Conservation (phyloP, 306 rosid genomes). For the Delonix regia region DNA sequence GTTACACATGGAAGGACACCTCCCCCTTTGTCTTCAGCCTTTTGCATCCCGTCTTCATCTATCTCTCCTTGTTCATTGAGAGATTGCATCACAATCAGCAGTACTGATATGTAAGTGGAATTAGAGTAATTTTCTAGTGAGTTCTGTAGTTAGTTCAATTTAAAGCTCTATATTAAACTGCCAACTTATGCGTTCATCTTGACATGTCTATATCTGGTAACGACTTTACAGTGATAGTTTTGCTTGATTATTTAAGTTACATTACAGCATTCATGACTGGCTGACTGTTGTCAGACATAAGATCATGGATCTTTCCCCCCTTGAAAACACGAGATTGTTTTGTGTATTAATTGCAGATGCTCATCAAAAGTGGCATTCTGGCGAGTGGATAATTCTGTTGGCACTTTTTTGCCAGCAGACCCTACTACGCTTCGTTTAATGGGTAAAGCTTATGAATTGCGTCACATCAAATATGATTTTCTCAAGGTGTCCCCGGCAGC, state of each 20-base stretch:
- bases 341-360: slow-evolving; percentile 56
- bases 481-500: slow-evolving; percentile 52
- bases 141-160: slow-evolving; percentile 13
- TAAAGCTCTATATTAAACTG: slow-evolving; percentile 18
- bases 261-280: not conserved
- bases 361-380: slow-evolving; percentile 67
- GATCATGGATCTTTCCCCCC: slow-evolving; percentile 18
- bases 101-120: slow-evolving; percentile 62
- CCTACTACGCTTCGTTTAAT: slow-evolving; percentile 51
- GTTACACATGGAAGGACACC: slow-evolving; percentile 68
- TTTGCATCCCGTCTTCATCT: slow-evolving; percentile 75
- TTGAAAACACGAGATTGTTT: slow-evolving; percentile 6
- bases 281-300: slow-evolving; percentile 20
- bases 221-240: slow-evolving; percentile 4
- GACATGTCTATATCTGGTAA: slow-evolving; percentile 1
- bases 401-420: slow-evolving; percentile 91
- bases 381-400: slow-evolving; percentile 90
- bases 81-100: slow-evolving; percentile 72
- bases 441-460: slow-evolving; percentile 78
- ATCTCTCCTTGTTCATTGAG: slow-evolving; percentile 79
- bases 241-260: slow-evolving; percentile 17
- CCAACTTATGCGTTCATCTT: not conserved
- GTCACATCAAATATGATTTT: slow-evolving; percentile 68
- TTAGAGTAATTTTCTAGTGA: slow-evolving; percentile 8
- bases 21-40: slow-evolving; percentile 78